Percentiles rank a stretch among this genome's conserved stretches.
Conservation (phyloP, 768 basidiomycete genomes). For the Candolleomyces eurysporus region DNA sequence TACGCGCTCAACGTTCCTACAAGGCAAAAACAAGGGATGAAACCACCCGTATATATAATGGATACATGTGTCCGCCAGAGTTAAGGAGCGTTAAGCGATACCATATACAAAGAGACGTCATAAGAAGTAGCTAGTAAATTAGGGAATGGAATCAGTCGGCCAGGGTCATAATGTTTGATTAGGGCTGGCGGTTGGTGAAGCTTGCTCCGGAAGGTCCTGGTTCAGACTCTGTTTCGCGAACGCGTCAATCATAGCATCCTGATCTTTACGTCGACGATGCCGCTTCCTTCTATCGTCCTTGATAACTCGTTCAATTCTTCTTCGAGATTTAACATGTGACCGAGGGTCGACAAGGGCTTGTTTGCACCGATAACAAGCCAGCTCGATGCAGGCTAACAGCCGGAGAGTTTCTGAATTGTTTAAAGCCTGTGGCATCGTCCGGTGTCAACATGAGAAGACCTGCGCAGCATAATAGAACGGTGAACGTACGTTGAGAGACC, state of each 20-base stretch:
- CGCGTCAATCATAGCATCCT: conserved; percentile 78
- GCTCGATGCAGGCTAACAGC: conserved; percentile 78
- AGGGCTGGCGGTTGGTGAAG: background rate
- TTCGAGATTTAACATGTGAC: conserved; percentile 58
- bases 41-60: background rate
- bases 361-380: conserved; percentile 78
- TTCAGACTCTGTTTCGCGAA: conserved; percentile 59
- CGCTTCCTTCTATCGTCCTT: conserved; percentile 81
- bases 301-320: conserved; percentile 76
- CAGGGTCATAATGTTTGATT: conserved; percentile 2
- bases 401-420: conserved; percentile 84
- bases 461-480: conserved; percentile 1
- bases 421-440: conserved; percentile 50
- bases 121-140: background rate
- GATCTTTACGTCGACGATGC: conserved; percentile 80
- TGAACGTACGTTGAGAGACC: conserved; percentile 74
- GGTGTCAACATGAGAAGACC: conserved; percentile 12
- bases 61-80: conserved; percentile 1
- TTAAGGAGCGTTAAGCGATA: background rate
- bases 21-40: background rate
- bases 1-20: background rate
- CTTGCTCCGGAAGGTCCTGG: conserved; percentile 13
- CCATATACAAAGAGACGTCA: background rate
- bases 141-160: background rate
- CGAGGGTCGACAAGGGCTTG: conserved; percentile 68